Base-by-base conservation (phyloP, 768 basidiomycete species). In the Pisolithus albus region DNA sequence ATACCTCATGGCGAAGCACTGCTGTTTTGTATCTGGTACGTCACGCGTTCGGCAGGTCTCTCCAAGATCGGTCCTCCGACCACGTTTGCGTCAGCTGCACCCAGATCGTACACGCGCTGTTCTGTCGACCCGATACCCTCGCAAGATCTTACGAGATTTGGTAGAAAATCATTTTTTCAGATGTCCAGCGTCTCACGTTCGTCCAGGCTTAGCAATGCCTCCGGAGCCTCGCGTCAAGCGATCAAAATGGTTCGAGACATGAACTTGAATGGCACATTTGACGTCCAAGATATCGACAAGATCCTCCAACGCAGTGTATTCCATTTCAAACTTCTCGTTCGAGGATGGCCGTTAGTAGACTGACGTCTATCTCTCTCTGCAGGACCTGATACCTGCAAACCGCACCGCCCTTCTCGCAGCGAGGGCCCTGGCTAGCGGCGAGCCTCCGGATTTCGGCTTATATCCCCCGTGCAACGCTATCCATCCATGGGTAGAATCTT, bases 1-100 rank as follows among this genome's bases (percentile, higher is more conserved):
- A 74, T 97, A 15, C 93, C 92, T 0, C 76, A 92, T 63, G 94
- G 94, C 5, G 88, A 86, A 45, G 78, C 90, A 0, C 64, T 94
- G 7, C 78, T 95, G 9, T 96, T 97, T 60, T 75, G 83, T 0
- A 59, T 92, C 4, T 82, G 81, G 85, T 89, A 61, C 10, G 78
- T 65, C 16, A 30, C 49, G 15, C 2, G 40, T 43, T 19, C 8
- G n/a, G 30, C 51, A n/a, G 42, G 39, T 21, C 19, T 2, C 6
- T 21, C n/a, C n/a, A 8, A 37, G 34, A 16, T 19, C 4, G 34
- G 34, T 34, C 34, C 38, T 19, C 28, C 50, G 16, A 10, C 51
- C 19, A 51, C 39, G 9, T 40, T 50, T 47, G 24, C 8, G 2
- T 15, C 19, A 89, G 88, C 15, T 93, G 83, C 58, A 84, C 83